phyloP scores from a whole-genome alignment of 768 basidiomycete genomes.

The Psilocybe sp. region DNA sequence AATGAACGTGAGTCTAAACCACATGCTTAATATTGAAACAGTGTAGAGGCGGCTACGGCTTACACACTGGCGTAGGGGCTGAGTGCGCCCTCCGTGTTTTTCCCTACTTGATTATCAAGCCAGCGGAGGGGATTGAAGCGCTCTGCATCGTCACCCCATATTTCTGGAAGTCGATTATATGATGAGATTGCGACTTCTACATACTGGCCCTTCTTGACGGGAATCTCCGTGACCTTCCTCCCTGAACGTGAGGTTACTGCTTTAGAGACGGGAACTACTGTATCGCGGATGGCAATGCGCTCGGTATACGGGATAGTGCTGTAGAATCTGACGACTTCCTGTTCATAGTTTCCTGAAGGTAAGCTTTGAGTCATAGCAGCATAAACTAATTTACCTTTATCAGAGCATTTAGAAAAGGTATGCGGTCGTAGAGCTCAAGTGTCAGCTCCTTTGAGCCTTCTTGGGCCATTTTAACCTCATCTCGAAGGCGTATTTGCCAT shows the following conservation, averaged over 20 bases:
- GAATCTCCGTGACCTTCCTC: neutral
- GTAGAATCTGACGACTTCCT: slow-evolving; percentile 7
- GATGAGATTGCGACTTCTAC: slow-evolving; percentile 1
- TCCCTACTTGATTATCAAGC: neutral
- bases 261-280: neutral
- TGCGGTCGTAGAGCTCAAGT: slow-evolving; percentile 3
- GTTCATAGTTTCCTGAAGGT: neutral
- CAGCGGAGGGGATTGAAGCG: slow-evolving; percentile 2
- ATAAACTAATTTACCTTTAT: neutral
- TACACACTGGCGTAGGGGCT: slow-evolving; percentile 7
- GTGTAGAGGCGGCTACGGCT: neutral
- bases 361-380: neutral
- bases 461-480: neutral
- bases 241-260: neutral
- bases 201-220: neutral
- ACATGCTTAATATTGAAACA: neutral
- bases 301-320: neutral
- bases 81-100: neutral
- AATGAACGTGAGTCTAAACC: slow-evolving; percentile 1
- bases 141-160: slow-evolving; percentile 6
- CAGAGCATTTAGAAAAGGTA: slow-evolving; percentile 6
- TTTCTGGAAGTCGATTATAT: neutral
- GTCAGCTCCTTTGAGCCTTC: neutral
- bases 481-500: slow-evolving; percentile 2
- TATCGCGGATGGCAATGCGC: slow-evolving; percentile 1